Conservation (phyloP, 108 stramenopile genomes). For the Phaeodactylum tricornutum region DNA sequence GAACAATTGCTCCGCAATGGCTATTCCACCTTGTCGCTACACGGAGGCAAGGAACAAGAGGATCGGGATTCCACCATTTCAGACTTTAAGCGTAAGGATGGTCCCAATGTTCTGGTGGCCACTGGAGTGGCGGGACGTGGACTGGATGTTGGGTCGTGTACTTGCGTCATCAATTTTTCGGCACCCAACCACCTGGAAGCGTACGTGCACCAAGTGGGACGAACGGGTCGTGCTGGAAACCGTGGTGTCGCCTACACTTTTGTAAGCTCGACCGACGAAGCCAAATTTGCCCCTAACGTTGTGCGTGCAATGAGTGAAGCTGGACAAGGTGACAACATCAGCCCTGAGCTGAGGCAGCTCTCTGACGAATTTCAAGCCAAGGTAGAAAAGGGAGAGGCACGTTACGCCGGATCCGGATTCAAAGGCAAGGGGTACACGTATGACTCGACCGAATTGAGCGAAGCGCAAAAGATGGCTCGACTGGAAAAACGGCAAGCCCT, state of each 20-base stretch:
- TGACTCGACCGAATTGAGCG: constrained; percentile 90
- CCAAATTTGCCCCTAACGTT: constrained; percentile 90
- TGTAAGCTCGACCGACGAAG: constrained; percentile 87
- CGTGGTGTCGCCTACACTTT: constrained; percentile 95
- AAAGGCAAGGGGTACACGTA: constrained; percentile 95
- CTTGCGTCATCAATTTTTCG: constrained; percentile 94
- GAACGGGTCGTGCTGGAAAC: constrained; percentile 94
- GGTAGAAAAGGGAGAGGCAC: constrained; percentile 90
- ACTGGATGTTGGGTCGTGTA: constrained; percentile 87
- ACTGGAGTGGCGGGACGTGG: constrained; percentile 93
- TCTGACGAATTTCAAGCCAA: constrained; percentile 88
- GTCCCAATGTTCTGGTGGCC: constrained; percentile 85
- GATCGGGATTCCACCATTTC: constrained; percentile 97
- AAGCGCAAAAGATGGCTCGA: constrained; percentile 80
- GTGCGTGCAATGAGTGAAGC: constrained; percentile 87
- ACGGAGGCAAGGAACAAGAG: constrained; percentile 99
- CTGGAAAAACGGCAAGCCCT: constrained; percentile 87
- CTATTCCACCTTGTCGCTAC: constrained; percentile 90
- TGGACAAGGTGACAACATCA: constrained; percentile 82
- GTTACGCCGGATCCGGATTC: constrained; percentile 88
- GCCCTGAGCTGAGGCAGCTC: constrained; percentile 71
- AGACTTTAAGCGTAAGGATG: constrained; percentile 90
- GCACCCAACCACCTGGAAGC: constrained; percentile 98
- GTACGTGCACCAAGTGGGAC: constrained; percentile 96
- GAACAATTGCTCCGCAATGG: constrained; percentile 89